Evolutionary conservation across 306 rosid species (phyloP).

Genomic region (Begonia loranthoides): DNA sequence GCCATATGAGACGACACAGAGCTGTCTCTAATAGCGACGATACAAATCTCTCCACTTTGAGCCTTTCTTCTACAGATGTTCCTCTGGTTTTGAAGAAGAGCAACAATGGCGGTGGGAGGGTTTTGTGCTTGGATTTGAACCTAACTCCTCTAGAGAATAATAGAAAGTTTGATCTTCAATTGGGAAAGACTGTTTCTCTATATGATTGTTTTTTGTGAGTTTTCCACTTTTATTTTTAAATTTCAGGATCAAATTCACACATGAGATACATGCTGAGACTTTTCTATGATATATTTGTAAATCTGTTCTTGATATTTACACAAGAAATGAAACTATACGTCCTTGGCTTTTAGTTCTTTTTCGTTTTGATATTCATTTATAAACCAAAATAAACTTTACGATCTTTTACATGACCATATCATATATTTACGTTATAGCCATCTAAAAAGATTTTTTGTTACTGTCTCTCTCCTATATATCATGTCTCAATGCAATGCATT

Average conservation of each 20-base stretch:
- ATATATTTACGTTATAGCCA: too few relatives aligned
- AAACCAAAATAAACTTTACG: too few relatives aligned
- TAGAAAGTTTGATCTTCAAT: conserved; percentile 39
- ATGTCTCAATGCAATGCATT: too few relatives aligned
- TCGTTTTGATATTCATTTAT: too few relatives aligned
- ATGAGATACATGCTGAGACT: background rate
- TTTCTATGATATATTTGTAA: background rate
- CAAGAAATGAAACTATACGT: too few relatives aligned
- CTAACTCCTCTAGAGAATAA: conserved; percentile 89
- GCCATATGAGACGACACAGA: conserved; percentile 95
- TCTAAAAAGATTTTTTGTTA: too few relatives aligned
- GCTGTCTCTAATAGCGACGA: conserved; percentile 6
- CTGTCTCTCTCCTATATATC: too few relatives aligned
- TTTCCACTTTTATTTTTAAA: background rate
- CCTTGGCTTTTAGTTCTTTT: too few relatives aligned
- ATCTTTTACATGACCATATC: too few relatives aligned
- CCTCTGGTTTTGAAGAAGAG: conserved; percentile 21
- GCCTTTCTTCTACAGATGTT: conserved; percentile 10
- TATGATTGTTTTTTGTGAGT: conserved; percentile 32
- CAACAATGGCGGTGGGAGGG: conserved; percentile 17
- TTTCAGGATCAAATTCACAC: conserved; percentile 3
- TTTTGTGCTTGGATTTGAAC: conserved; percentile 68
- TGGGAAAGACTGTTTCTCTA: conserved; percentile 33
- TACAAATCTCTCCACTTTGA: background rate
- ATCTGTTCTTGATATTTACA: background rate